Base-by-base conservation (phyloP, 345 rosid genomes). In the Citrus mangshanensis region DNA sequence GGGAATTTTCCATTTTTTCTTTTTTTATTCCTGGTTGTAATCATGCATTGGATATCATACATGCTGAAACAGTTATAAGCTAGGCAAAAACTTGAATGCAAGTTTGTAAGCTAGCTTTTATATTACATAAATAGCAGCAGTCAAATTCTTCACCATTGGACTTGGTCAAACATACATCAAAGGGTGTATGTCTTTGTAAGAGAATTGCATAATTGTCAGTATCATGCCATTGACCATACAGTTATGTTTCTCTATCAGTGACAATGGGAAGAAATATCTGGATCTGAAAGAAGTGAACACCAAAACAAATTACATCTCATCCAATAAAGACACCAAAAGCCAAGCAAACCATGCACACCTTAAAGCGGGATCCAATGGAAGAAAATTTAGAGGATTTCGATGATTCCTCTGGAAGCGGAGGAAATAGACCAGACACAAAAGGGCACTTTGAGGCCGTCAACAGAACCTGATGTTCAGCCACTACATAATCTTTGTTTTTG, bases 401-500 rank as follows among this genome's bases (percentile, higher is more conserved):
- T 72, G 98, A 84, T 82, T 96, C 98, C 86, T 89, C 97, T 58
- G 94, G 88, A 77, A 91, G 86, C 73, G 92, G 98, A 77, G 98
- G 99, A 88, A 94, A 91, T 49, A 96, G 87, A 77, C 89, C 81
- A 22, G 95, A 89, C 78, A 89, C 98, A 73, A 96, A 96, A 72
- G 90, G 72, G 86, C 94, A 91, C 67, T 79, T 87, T 55, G 99
- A 93, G 81, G 93, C 97, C 6, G 86, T 85, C 87, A 96, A 88
- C 61, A 96, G 93, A 90, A 82, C 98, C 81, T 94, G 99, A 90
- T 96, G 99, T 85, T 96, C 99, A 73, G 99, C 99, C 82, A 96
- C 97, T n/a, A 96, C 98, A 78, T 96, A 96, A 86, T 96, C 99
- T 88, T 96, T 96, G 89, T 96, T 96, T 88, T 96, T 94, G 87